Evolutionary conservation across 345 rosid genomes (phyloP).

Genomic region (Bruguiera parviflora): DNA sequence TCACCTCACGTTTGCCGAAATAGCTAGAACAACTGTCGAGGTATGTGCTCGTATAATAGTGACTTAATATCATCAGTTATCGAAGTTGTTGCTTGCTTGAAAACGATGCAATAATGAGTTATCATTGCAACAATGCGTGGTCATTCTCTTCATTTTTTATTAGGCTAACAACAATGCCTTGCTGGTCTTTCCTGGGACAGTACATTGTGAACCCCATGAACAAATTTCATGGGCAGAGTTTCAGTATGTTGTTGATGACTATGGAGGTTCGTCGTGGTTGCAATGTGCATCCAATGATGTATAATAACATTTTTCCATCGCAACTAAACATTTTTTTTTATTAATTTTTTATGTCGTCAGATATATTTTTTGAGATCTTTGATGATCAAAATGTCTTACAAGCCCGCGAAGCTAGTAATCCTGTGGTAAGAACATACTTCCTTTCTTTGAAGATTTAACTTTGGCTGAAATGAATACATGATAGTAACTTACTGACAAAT

Average conservation of each 20-base stretch:
- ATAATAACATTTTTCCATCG: constrained; percentile 2
- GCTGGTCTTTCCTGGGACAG: constrained; percentile 78
- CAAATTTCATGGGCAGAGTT: constrained; percentile 80
- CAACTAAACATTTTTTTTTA: constrained; percentile 7
- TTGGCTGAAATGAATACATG: neutral
- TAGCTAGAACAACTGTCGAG: constrained; percentile 85
- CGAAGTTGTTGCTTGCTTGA: constrained; percentile 2
- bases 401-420: constrained; percentile 85
- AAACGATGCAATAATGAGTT: neutral
- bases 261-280: constrained; percentile 62
- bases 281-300: constrained; percentile 1
- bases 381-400: constrained; percentile 71
- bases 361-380: constrained; percentile 76
- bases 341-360: constrained; percentile 31
- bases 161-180: constrained; percentile 75
- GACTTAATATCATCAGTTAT: neutral
- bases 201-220: constrained; percentile 85
- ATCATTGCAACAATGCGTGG: constrained; percentile 9
- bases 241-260: constrained; percentile 79
- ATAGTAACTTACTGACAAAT: neutral
- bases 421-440: constrained; percentile 67
- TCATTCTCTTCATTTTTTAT: constrained; percentile 21
- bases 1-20: constrained; percentile 70
- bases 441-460: constrained; percentile 13
- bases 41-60: constrained; percentile 33